These are phyloP conservation scores for Suhomyces wounanorum DNA, from an alignment of 1,139 yeast genomes.

Conservation along the genomic window DNA sequence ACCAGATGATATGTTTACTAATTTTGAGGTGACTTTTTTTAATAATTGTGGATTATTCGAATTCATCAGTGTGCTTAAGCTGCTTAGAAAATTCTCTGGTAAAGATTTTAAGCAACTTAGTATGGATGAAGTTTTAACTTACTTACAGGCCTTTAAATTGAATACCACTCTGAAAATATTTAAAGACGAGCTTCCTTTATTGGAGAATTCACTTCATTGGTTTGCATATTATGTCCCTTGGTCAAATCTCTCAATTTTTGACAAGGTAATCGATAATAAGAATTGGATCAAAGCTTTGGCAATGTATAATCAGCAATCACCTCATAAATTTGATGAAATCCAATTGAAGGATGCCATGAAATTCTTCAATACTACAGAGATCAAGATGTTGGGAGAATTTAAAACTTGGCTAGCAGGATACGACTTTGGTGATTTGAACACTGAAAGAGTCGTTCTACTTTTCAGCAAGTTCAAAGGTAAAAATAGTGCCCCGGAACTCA, in stretches of 20 bases:
- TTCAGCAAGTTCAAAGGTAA: conserved; percentile 6
- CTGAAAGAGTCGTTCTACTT: conserved; percentile 4
- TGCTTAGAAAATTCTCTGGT: conserved; percentile 2
- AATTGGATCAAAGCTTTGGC: conserved; percentile 8
- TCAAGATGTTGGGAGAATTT: conserved; percentile 5
- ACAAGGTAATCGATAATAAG: conserved; percentile 9
- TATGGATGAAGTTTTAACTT: conserved; percentile 1
- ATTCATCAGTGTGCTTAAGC: conserved; percentile 7
- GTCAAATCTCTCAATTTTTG: conserved; percentile 11
- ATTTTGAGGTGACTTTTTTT: conserved; percentile 13
- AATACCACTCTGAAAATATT: conserved; percentile 7
- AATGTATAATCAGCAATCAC: background rate
- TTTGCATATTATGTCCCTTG: conserved; percentile 11
- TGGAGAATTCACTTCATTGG: conserved; percentile 10
- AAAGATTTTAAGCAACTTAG: conserved; percentile 5
- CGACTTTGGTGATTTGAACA: conserved; percentile 4
- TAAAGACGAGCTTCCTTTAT: conserved; percentile 3
- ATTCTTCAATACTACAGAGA: conserved; percentile 2
- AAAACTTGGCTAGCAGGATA: conserved; percentile 9
- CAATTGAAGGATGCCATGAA: background rate
- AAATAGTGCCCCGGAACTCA: background rate
- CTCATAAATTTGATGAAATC: background rate
- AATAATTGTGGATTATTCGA: conserved; percentile 11
- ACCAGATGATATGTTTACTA: conserved; percentile 4
- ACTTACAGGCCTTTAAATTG: conserved; percentile 7